Evolutionary conservation across 2,329 filamentous ascomycete species (phyloP).

Genomic region (Xylariaceae sp.): DNA sequence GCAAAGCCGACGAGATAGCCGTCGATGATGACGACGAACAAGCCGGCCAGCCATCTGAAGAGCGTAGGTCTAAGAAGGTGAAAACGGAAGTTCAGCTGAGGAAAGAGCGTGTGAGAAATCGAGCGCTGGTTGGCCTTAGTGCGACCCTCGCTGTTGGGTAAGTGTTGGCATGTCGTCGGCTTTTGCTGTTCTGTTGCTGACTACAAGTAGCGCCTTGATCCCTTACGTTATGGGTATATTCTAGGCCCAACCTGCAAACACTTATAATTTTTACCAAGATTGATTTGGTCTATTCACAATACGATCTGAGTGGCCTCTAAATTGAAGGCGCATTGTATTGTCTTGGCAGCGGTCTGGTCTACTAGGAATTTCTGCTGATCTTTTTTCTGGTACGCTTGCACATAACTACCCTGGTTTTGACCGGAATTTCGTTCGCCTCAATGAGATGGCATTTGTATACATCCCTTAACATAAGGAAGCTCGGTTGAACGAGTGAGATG

Average conservation of each 20-base stretch:
- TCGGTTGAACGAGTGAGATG: constrained; percentile 12
- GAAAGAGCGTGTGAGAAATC: constrained; percentile 80
- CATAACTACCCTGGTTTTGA: constrained; percentile 19
- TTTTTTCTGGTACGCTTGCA: constrained; percentile 15
- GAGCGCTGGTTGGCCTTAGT: constrained; percentile 79
- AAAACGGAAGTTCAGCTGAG: constrained; percentile 77
- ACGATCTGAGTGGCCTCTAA: neutral
- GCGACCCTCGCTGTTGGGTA: constrained; percentile 89
- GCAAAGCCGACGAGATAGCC: constrained; percentile 69
- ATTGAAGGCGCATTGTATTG: constrained; percentile 4
- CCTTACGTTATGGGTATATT: constrained; percentile 51
- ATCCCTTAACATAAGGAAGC: constrained; percentile 14
- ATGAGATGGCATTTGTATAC: constrained; percentile 21
- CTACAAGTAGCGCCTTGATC: constrained; percentile 39
- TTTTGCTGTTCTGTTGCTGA: constrained; percentile 7
- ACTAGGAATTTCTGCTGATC: constrained; percentile 9
- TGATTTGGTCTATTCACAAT: constrained; percentile 10
- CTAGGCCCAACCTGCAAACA: constrained; percentile 27
- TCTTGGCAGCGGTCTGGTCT: constrained; percentile 4
- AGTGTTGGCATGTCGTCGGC: constrained; percentile 40
- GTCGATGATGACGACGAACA: constrained; percentile 59
- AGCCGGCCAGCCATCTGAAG: constrained; percentile 42
- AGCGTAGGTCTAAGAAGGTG: constrained; percentile 65
- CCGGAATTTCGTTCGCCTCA: constrained; percentile 8
- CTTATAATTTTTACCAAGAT: constrained; percentile 13